Evolutionary conservation across 352 stramenopile genomes (phyloP).

Genomic region (Globisporangium spinosum): DNA sequence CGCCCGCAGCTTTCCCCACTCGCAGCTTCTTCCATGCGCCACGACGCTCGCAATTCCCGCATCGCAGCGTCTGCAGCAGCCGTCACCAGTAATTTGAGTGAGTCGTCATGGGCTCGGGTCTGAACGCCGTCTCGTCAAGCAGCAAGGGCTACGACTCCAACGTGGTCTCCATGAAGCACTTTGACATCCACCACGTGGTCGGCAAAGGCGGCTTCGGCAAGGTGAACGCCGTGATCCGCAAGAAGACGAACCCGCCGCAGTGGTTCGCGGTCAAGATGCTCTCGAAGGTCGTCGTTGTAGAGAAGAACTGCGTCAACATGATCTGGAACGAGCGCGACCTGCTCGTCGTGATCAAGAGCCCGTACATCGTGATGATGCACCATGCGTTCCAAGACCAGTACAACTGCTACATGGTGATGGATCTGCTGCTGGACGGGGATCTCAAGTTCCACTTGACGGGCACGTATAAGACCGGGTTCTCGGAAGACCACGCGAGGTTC

Average conservation of each 20-base stretch:
- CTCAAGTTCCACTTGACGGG: slow-evolving; percentile 64
- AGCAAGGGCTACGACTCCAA: slow-evolving; percentile 29
- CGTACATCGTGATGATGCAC: slow-evolving; percentile 58
- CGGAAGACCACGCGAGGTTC: slow-evolving; percentile 44
- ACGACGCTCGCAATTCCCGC: not conserved
- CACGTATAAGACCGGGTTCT: slow-evolving; percentile 51
- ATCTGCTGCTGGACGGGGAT: slow-evolving; percentile 66
- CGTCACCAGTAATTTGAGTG: not conserved
- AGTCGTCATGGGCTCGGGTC: slow-evolving; percentile 14
- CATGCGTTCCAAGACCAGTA: slow-evolving; percentile 61
- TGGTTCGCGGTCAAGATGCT: slow-evolving; percentile 78
- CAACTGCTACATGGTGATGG: slow-evolving; percentile 80
- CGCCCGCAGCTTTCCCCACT: not conserved
- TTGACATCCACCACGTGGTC: slow-evolving; percentile 63
- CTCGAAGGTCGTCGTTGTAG: slow-evolving; percentile 49
- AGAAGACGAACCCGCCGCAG: slow-evolving; percentile 41
- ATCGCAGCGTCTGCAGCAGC: not conserved
- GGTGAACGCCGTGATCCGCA: slow-evolving; percentile 68
- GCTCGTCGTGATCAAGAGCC: slow-evolving; percentile 43
- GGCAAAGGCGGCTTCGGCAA: slow-evolving; percentile 72
- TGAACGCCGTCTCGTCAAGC: slow-evolving; percentile 16
- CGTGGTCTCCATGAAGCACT: slow-evolving; percentile 52
- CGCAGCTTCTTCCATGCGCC: not conserved
- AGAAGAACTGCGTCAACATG: slow-evolving; percentile 63
- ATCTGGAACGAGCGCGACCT: slow-evolving; percentile 79